Base-by-base conservation (phyloP, 2,329 filamentous ascomycete species). In the Monosporascus sp. region DNA sequence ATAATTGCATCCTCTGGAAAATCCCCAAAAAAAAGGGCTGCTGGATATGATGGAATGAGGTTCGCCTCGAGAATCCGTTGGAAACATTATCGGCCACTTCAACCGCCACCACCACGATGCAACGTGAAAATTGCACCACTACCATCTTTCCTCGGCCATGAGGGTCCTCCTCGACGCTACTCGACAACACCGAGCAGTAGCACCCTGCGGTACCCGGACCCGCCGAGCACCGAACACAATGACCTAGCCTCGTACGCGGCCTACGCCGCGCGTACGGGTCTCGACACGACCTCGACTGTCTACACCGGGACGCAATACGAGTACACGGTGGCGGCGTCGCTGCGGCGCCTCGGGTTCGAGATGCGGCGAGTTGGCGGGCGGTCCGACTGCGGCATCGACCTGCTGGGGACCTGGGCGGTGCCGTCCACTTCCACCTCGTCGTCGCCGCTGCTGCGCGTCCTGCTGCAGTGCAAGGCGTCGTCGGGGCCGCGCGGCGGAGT, bases 241-340 rank as follows among this genome's bases (percentile, higher is more conserved):
- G 79, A 87, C 62, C 75, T 91, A 4, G 60, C 74, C 1, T 81
- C 84, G 0, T 93, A 91, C 66, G 68, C 88, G 27, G 72, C 77
- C 26, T 85, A 91, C 67, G 85, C 85, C 5, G 67, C 76, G 20
- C 78, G 79, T 49, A 77, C 72, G 0, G 74, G 77, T 1, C 74
- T 91, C 22, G 76, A 81, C 57, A 68, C 73, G 1, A 71, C 68
- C 5, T 83, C 80, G 17, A 84, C 82, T 0, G 77, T 84, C 45
- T 92, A 85, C 65, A 74, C 85, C 43, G 89, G 89, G 59, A 93
- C 88, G 0, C 81, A 81, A 66, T 93, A 89, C 72, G 89, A 94
- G 69, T 93, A 93, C 72, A 83, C 76, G 0, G 80, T 84, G 3
- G 78, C 80, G 6, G 66, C 70, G 4, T 71, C 80, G 1, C 77